A percentile compares a stretch with the other conserved stretches of the same genome.
Evolutionary conservation across 2,329 filamentous ascomycete species (phyloP).

Genomic region (Penicillium sp.): DNA sequence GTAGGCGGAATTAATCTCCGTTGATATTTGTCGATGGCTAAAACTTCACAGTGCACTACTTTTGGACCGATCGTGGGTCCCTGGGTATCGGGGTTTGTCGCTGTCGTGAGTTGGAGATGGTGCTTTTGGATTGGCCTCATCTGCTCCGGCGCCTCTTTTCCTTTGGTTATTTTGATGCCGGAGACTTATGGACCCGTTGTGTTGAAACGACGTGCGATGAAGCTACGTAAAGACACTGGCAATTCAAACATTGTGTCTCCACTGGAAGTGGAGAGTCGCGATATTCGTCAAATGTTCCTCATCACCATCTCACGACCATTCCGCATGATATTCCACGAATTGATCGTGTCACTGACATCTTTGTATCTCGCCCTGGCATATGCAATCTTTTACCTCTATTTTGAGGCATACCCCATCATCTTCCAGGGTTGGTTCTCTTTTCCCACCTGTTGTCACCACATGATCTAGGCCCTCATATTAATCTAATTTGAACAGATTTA

Average conservation of each 20-base stretch:
- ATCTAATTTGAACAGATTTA: conserved; percentile 32
- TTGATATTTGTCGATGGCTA: background rate
- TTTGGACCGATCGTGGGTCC: conserved; percentile 48
- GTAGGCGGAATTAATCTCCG: conserved; percentile 21
- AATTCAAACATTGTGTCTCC: conserved; percentile 58
- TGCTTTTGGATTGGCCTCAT: conserved; percentile 66
- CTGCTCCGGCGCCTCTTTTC: conserved; percentile 56
- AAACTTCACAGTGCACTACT: conserved; percentile 31
- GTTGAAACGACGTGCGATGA: conserved; percentile 58
- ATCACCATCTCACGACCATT: conserved; percentile 70
- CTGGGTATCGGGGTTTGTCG: conserved; percentile 48
- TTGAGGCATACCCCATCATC: conserved; percentile 72
- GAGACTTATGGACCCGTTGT: conserved; percentile 65
- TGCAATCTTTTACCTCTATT: conserved; percentile 70
- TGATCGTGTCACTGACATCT: conserved; percentile 70
- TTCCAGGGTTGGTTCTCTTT: conserved; percentile 49
- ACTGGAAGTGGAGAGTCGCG: conserved; percentile 63
- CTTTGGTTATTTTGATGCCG: conserved; percentile 60
- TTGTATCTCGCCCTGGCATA: conserved; percentile 72
- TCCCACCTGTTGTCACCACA: background rate
- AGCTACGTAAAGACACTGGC: conserved; percentile 60
- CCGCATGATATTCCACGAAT: conserved; percentile 70
- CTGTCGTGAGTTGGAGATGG: conserved; percentile 49
- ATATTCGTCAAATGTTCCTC: conserved; percentile 45
- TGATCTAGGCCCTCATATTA: conserved; percentile 44